Base-by-base conservation (phyloP, 164 flowering plant genomes). In the Annona cherimola region DNA sequence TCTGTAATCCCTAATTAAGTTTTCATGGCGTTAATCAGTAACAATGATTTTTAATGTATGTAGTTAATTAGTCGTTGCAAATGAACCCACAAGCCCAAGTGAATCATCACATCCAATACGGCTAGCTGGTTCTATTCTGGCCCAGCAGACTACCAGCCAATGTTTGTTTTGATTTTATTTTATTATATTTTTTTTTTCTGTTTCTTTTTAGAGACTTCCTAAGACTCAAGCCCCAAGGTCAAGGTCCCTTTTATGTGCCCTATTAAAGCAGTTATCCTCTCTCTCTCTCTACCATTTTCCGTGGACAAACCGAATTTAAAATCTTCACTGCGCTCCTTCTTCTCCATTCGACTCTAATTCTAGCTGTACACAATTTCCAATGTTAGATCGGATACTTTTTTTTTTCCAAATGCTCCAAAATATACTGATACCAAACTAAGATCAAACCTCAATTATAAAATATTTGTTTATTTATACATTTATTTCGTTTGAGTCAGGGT, bases 401-500 rank as follows among this genome's bases (percentile, higher is more conserved):
- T 14, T 16, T 64, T 64, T 63, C 12, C 35, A 5, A 41, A 64
- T 41, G 8, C 41, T 18, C 12, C 39, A 39, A 43, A 41, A 39
- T 4, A n/a, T n/a, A 6, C 26, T 61, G 40, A 9, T 35, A 64
- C 44, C 44, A 43, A 64, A 63, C 11, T 35, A 12, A 1, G 1
- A 63, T 26, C 14, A 63, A 39, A 14, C 66, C 45, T 39, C 41
- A 41, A 50, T 50, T 8, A 8, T 16, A 50, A 50, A 50, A 50
- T 14, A 64, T 41, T 16, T 3, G 11, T 18, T 8, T 7, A 42
- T 42, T 61, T 70, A 18, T 6, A 7, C 5, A 1, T n/a, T 63
- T 63, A 4, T 64, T 1, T 39, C 41, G 11, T 63, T 14, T 63
- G 39, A 14, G 39, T 7, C 69, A 94, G 98, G 76, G 98, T 94